A percentile compares a stretch with the other conserved stretches of the same genome.
phyloP scores from a whole-genome alignment of 176 grass and related monocot genomes.

The Pontederia crassipes region DNA sequence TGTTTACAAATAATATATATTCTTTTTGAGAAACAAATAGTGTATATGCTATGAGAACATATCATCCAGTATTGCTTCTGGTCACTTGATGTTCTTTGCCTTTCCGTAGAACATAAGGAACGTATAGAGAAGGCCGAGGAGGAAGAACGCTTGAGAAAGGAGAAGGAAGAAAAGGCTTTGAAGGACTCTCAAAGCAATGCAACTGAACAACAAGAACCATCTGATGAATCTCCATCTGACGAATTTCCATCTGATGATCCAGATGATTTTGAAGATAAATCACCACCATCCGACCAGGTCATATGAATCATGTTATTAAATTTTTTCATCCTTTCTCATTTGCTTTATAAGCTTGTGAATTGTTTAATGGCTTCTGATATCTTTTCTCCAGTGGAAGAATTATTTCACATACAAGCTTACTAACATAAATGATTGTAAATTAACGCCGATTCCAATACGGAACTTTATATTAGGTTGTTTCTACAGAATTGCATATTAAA shows the following conservation, averaged over 20 bases:
- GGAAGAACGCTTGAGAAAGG: conserved; percentile 72
- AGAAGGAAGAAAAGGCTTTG: conserved; percentile 78
- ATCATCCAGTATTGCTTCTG: neutral
- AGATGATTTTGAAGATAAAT: conserved; percentile 28
- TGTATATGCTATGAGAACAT: neutral
- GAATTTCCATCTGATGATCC: neutral
- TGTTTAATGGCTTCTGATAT: no score
- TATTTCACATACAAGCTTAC: no score
- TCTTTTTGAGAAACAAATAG: no score
- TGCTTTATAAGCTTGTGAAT: conserved; percentile 6
- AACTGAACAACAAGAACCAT: conserved; percentile 27
- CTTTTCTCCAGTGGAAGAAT: no score
- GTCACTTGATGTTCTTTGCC: conserved; percentile 1
- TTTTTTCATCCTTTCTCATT: neutral
- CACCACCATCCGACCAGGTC: conserved; percentile 39
- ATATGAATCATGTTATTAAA: conserved; percentile 3
- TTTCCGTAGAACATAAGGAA: conserved; percentile 73
- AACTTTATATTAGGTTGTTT: conserved; percentile 4
- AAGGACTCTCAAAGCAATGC: conserved; percentile 68
- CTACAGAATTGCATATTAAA: no score
- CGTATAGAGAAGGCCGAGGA: conserved; percentile 87
- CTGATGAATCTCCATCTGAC: conserved; percentile 34
- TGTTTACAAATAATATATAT: no score
- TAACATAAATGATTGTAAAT: no score
- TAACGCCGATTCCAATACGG: conserved; percentile 1